phyloP scores from a whole-genome alignment of 176 grass and related monocot species.

The Zoysia japonica region DNA sequence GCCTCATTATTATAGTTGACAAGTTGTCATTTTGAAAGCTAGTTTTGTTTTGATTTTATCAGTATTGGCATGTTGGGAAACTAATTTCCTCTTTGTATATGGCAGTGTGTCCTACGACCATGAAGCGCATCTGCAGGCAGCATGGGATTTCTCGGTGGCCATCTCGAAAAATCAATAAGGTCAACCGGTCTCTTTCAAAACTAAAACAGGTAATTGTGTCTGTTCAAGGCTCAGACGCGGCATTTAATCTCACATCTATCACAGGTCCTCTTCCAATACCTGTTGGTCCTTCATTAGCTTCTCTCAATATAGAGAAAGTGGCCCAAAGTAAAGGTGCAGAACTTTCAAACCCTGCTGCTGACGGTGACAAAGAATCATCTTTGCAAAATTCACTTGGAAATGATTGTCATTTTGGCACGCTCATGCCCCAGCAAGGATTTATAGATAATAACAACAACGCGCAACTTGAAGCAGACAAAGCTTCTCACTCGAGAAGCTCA shows the following conservation, averaged over 20 bases:
- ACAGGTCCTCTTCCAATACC: conserved; percentile 68
- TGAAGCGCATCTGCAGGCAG: conserved; percentile 98
- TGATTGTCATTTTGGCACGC: conserved; percentile 28
- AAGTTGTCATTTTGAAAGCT: too few relatives aligned
- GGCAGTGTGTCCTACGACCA: conserved; percentile 94
- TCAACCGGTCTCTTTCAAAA: conserved; percentile 94
- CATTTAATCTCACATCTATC: conserved; percentile 77
- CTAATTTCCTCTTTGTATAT: conserved; percentile 39
- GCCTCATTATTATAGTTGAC: background rate
- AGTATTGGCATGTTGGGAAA: background rate
- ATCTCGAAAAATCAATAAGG: conserved; percentile 97
- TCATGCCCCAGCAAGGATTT: conserved; percentile 47
- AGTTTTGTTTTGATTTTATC: too few relatives aligned
- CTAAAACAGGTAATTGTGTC: conserved; percentile 94
- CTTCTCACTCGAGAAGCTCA: conserved; percentile 70
- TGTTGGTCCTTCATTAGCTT: conserved; percentile 52
- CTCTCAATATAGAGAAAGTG: conserved; percentile 56
- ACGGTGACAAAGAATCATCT: conserved; percentile 31
- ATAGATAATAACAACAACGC: conserved; percentile 37
- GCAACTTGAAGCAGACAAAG: conserved; percentile 51
- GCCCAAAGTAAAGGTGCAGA: conserved; percentile 55
- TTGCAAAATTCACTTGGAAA: conserved; percentile 35
- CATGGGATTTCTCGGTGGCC: conserved; percentile 94
- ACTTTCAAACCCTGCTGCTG: conserved; percentile 32
- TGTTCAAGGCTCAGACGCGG: conserved; percentile 72